Evolutionary conservation across 345 rosid species (phyloP), one percentile per base, ranked within the genome.

Genomic region (Ceriops tagal): DNA sequence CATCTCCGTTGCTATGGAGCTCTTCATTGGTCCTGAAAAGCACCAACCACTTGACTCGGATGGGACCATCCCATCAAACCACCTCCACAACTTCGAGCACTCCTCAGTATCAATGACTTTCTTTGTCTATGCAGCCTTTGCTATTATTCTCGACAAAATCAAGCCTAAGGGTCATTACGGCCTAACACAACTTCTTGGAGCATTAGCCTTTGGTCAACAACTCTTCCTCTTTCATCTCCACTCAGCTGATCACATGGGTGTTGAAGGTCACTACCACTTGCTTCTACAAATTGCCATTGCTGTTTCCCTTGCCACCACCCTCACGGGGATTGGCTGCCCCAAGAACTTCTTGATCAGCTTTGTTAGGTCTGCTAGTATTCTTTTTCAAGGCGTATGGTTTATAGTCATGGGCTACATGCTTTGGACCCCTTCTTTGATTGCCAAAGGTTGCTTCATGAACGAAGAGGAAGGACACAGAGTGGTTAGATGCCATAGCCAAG

Each of bases 11-110:
- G 78, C 87, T n/a, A 84, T 89, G 77, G 97, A 93, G 67, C 92
- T 93, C 61, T 86, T 93, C 64, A 79, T 93, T 35, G 87, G 93
- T 4, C 97, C 91, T 0, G 66, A 63, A 58, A 83, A 74, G n/a
- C 96, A 91, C 78, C 96, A 88, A 19, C 98, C 96, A 19, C 79
- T 93, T 26, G 93, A 91, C 73, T 27, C 80, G 0, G 97, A 91
- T 53, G 89, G 92, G 37, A 88, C 97, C 65, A 88, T 91, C 43
- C 93, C 97, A 22, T 82, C 92, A n/a, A 84, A 82, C 79, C 97
- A 93, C 77, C 92, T 91, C 53, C 96, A 84, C 74, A 93, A 93
- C 84, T 85, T 89, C 58, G 97, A 93, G 63, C 98, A 93, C 75
- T 81, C 97, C 15, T 71, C 83, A 10, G 88, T 93, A 47, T 86